Evolutionary conservation across 2,329 filamentous ascomycete species (phyloP), one percentile per base, ranked within the genome.

Genomic region (Exutisphaerella laricina): DNA sequence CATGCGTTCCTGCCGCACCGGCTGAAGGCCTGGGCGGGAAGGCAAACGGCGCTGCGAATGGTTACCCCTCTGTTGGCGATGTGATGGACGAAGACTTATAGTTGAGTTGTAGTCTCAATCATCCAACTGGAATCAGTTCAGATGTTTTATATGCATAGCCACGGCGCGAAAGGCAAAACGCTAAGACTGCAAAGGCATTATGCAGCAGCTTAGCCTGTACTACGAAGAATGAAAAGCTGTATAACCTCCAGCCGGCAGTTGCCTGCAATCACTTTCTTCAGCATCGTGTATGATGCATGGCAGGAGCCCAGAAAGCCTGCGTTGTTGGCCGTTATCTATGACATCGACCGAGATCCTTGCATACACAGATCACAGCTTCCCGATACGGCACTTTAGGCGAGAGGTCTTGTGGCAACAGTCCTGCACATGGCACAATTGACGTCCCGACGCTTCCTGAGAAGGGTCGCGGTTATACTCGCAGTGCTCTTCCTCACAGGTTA

Each of bases 1-100:
- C 92, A 3, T 92, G 88, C 4, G 86, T 94, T 68, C 87, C 90
- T 14, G 82, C 79, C 65, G 82, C 83, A 68, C 75, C 84, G 46
- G 63, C 66, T 67, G 43, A 66, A 57, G 60, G 71, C 18, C 18
- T 51, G 14, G 50, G 34, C 28, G 44, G 29, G 14, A 7, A 43
- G 31, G 51, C 48, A 16, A 49, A 44, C 17, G 53, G 49, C 25
- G 41, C 29, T 9, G 33, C 38, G n/a, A 50, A 50, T 21, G 48
- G 47, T 12, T 33, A 43, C 28, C 28, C 44, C 20, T 43, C 40
- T 22, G 49, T 34, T 18, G 49, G 48, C 2, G 54, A 53, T 38
- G 54, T 47, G 13, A 54, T 57, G 46, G 53, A 55, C 34, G 54
- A 57, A 20, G 56, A 58, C 22, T 32, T 53, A 36, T 53, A 36